Evolutionary conservation across 2,329 filamentous ascomycete genomes (phyloP).

Genomic region (Colletotrichum sp.): DNA sequence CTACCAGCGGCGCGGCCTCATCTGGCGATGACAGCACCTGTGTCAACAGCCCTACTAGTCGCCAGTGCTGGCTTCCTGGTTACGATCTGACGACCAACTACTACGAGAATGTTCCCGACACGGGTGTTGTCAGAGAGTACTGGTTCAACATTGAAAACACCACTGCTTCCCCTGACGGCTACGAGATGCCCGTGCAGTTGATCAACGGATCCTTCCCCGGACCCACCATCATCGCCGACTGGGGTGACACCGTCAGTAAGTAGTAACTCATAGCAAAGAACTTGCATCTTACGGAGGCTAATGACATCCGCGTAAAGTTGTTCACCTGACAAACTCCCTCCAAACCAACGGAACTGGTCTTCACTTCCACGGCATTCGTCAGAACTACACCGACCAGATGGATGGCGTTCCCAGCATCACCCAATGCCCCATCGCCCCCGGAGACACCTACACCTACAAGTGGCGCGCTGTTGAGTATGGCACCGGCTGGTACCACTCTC

Average conservation of each 20-base stretch:
- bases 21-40: background rate
- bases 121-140: background rate
- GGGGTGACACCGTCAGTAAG: background rate
- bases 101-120: background rate
- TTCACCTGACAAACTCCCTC: constrained; percentile 59
- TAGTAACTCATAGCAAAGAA: rapidly evolving
- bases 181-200: background rate
- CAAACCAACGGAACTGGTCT: constrained; percentile 62
- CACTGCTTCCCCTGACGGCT: background rate
- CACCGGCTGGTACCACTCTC: constrained; percentile 65
- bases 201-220: background rate
- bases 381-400: constrained; percentile 56
- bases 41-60: background rate
- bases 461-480: constrained; percentile 63
- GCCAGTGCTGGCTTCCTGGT: background rate
- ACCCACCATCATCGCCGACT: background rate
- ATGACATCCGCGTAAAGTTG: background rate
- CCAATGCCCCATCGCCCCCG: constrained; percentile 56
- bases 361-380: constrained; percentile 68
- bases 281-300: background rate
- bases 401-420: constrained; percentile 61
- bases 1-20: background rate
- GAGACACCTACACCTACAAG: constrained; percentile 58
- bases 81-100: background rate
- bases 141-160: background rate